Conservation (phyloP, 2,329 filamentous ascomycete species). For the Fusarium floridanum region DNA sequence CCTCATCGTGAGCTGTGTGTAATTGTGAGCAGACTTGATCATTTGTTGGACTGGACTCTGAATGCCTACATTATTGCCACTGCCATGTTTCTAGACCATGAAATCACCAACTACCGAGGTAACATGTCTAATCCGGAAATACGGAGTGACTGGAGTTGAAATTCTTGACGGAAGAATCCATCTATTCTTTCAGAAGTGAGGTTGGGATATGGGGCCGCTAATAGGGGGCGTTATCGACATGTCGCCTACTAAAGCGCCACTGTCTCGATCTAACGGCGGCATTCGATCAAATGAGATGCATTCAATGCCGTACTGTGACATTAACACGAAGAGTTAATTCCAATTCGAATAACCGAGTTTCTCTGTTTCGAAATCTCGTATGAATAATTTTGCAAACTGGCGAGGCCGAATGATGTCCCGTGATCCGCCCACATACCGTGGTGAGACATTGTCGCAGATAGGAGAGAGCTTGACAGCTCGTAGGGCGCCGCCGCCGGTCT, state of each 20-base stretch:
- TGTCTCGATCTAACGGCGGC: background rate
- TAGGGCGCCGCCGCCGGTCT: background rate
- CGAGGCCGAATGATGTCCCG: background rate
- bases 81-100: background rate
- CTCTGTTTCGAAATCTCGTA: background rate
- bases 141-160: background rate
- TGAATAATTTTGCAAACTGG: background rate
- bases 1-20: background rate
- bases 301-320: background rate
- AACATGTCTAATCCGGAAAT: background rate
- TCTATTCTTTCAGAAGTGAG: background rate
- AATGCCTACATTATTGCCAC: background rate
- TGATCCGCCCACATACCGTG: background rate
- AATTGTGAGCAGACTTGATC: background rate
- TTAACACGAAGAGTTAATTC: background rate
- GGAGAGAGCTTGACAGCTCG: background rate
- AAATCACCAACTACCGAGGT: background rate
- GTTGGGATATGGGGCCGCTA: background rate
- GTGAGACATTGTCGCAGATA: background rate
- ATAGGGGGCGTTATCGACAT: background rate
- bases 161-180: background rate
- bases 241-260: background rate
- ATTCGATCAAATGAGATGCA: background rate
- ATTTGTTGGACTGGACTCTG: background rate
- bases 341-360: background rate